Evolutionary conservation across 2,329 filamentous ascomycete species (phyloP).

Genomic region (Fusarium heterosporum): DNA sequence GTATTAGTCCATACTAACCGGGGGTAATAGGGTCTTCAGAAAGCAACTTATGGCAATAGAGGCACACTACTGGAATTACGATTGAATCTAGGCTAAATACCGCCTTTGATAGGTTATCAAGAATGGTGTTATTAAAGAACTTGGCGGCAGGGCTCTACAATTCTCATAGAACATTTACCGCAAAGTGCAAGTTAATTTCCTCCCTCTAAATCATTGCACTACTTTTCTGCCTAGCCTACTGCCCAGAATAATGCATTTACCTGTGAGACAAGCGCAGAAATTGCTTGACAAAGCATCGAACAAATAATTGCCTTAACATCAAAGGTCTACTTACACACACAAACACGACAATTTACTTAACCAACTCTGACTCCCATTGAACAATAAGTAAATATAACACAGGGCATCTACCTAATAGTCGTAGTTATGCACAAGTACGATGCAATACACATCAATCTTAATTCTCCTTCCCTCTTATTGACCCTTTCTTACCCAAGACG

Average conservation of each 20-base stretch:
- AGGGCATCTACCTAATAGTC: constrained; percentile 46
- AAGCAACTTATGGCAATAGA: not conserved
- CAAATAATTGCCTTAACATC: not conserved
- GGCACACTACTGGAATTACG: not conserved
- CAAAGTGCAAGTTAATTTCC: not conserved
- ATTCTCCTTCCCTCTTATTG: constrained; percentile 28
- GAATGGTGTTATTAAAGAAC: not conserved
- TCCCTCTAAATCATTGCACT: not conserved
- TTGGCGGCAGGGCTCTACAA: not conserved
- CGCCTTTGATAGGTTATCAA: no score
- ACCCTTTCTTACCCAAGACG: constrained; percentile 29
- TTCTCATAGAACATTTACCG: not conserved
- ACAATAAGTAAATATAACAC: constrained; percentile 48
- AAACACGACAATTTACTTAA: not conserved
- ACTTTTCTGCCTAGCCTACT: not conserved
- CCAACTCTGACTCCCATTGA: constrained; percentile 36
- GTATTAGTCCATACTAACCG: not conserved
- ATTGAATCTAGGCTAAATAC: not conserved
- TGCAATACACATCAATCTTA: constrained; percentile 42
- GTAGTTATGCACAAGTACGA: constrained; percentile 46
- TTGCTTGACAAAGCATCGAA: not conserved
- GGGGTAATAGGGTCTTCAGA: not conserved
- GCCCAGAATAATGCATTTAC: not conserved
- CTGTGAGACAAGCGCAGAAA: not conserved
- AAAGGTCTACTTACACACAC: no score